Conservation (phyloP, 306 rosid species). For the Malus fusca region DNA sequence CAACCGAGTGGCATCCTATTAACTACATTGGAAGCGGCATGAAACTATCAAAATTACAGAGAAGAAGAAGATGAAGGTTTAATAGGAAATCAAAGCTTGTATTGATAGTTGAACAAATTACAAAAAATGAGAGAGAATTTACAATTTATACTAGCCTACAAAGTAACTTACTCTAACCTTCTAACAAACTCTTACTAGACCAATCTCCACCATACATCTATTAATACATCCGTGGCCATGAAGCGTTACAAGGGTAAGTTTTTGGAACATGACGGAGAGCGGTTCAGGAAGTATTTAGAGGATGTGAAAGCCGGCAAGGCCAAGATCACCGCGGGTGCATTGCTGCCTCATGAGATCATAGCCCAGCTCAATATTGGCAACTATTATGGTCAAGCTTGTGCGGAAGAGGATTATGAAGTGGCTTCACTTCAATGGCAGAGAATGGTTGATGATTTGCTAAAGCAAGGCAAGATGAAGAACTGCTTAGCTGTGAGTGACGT, state of each 20-base stretch:
- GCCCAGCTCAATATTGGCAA: no score
- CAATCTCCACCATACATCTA: no score
- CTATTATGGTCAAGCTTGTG: neutral
- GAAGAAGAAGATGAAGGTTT: no score
- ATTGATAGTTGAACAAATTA: no score
- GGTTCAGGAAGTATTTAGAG: conserved; percentile 38
- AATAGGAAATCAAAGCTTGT: no score
- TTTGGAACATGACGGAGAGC: conserved; percentile 46
- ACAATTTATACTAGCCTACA: no score
- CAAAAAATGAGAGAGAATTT: no score
- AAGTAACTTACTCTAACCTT: no score
- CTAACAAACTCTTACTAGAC: no score
- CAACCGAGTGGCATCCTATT: conserved; percentile 55
- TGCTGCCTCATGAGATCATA: conserved; percentile 57
- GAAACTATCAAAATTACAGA: no score
- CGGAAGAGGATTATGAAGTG: conserved; percentile 26
- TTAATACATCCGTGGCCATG: conserved; percentile 72
- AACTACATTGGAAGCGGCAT: no score
- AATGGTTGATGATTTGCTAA: conserved; percentile 42
- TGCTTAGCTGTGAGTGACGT: conserved; percentile 55
- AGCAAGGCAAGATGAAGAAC: conserved; percentile 40
- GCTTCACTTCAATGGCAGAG: conserved; percentile 71
- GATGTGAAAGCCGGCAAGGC: conserved; percentile 38
- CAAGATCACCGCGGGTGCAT: conserved; percentile 47
- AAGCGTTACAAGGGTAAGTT: conserved; percentile 27